Conservation (phyloP, 1,284 basidiomycete species). For the Melampsora larici-populina region DNA sequence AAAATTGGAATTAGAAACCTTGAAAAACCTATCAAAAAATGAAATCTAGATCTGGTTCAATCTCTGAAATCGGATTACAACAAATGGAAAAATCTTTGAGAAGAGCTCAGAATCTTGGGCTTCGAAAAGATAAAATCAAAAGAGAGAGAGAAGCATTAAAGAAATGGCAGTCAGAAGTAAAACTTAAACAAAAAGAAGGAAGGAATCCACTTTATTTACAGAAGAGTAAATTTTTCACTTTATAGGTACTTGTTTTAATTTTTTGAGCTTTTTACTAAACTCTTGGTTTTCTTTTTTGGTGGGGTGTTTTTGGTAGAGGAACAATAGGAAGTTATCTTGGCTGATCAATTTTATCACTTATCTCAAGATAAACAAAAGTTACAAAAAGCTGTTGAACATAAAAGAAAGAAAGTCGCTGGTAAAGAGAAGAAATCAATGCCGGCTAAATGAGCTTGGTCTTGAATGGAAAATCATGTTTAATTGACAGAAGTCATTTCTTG, state of each 20-base stretch:
- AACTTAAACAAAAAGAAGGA: slow-evolving; percentile 27
- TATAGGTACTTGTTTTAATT: slow-evolving; percentile 23
- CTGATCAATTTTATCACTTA: slow-evolving; percentile 30
- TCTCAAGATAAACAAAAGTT: slow-evolving; percentile 35
- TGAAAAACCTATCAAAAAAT: background rate
- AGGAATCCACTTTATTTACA: slow-evolving; percentile 34
- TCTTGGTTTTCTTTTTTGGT: too few species aligned
- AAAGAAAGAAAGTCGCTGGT: slow-evolving; percentile 27
- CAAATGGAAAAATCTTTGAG: background rate
- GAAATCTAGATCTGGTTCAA: background rate
- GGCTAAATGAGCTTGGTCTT: slow-evolving; percentile 1
- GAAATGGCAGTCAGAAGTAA: slow-evolving; percentile 25
- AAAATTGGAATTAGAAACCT: background rate
- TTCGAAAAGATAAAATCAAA: slow-evolving; percentile 15
- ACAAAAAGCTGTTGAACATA: slow-evolving; percentile 26
- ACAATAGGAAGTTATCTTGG: slow-evolving; percentile 25
- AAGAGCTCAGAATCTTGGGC: slow-evolving; percentile 6
- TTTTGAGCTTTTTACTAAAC: too few species aligned
- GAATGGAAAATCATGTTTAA: background rate
- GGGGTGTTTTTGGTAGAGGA: too few species aligned
- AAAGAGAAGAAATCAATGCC: slow-evolving; percentile 43
- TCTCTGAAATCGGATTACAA: background rate
- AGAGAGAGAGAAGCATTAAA: slow-evolving; percentile 23
- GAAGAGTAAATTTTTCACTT: slow-evolving; percentile 17
- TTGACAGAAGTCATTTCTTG: too few species aligned